Evolutionary conservation across 441 rosid species (phyloP).

Genomic region (Flueggea neowawraea): DNA sequence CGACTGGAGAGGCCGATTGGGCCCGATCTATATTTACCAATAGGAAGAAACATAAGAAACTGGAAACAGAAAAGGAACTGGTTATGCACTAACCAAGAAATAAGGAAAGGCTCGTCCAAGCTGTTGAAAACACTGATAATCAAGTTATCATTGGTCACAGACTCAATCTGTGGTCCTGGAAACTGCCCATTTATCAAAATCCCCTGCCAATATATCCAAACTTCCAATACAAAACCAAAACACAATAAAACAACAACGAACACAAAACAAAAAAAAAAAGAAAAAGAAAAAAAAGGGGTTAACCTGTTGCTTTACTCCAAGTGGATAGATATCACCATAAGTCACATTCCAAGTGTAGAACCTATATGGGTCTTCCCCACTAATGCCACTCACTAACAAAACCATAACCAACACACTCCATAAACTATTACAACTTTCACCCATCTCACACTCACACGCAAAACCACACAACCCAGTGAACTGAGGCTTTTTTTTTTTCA

Average conservation of each 20-base stretch:
- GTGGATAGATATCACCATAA: slow-evolving; percentile 78
- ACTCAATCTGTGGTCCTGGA: slow-evolving; percentile 68
- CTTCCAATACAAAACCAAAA: neutral
- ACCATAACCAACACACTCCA: slow-evolving; percentile 12
- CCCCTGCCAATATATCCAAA: slow-evolving; percentile 43
- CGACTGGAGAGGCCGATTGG: too few species aligned
- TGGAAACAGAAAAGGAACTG: neutral
- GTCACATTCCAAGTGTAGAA: slow-evolving; percentile 83
- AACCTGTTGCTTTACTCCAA: slow-evolving; percentile 83
- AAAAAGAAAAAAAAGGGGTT: neutral
- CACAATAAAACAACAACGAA: neutral
- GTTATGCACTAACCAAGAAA: slow-evolving; percentile 47
- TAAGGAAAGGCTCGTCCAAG: slow-evolving; percentile 66
- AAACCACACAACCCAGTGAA: neutral
- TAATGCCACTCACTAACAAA: slow-evolving; percentile 15
- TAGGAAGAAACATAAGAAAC: neutral
- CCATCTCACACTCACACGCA: slow-evolving; percentile 7
- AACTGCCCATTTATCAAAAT: slow-evolving; percentile 70
- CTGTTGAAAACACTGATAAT: slow-evolving; percentile 62
- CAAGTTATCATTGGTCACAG: slow-evolving; percentile 69
- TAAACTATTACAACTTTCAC: neutral
- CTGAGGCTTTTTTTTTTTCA: neutral
- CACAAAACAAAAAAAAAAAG: neutral
- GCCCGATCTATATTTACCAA: too few species aligned
- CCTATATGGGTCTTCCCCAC: slow-evolving; percentile 77